These are phyloP conservation scores for Puccinia polysora DNA, from an alignment of 1,284 basidiomycete species.

Conservation along the genomic window DNA sequence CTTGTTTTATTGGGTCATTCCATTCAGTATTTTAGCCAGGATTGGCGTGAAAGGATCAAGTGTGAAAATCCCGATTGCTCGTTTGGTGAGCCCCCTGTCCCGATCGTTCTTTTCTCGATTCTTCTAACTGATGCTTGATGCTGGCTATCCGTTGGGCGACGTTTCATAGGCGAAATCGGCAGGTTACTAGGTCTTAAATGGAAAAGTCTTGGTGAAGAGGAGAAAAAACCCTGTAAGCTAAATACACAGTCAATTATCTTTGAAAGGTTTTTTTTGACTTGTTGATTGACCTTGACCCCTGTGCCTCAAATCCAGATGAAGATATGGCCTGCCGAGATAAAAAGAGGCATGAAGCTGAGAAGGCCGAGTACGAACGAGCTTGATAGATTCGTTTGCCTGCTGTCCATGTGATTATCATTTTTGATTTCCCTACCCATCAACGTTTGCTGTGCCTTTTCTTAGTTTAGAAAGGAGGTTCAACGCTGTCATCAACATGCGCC, in stretches of 20 bases:
- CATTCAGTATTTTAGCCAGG: conserved; percentile 39
- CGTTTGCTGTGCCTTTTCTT: background rate
- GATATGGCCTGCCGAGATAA: conserved; percentile 39
- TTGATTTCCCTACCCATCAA: conserved; percentile 5
- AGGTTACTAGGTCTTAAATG: conserved; percentile 82
- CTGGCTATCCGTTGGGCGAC: no score
- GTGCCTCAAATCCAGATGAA: conserved; percentile 17
- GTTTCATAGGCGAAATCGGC: conserved; percentile 75
- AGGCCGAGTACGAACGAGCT: conserved; percentile 34
- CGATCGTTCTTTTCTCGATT: background rate
- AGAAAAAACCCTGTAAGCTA: conserved; percentile 59
- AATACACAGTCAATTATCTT: background rate
- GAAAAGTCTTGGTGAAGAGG: conserved; percentile 76
- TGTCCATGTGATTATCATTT: conserved; percentile 11
- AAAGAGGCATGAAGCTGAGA: conserved; percentile 40
- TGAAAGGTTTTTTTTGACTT: background rate
- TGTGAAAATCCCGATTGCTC: conserved; percentile 25
- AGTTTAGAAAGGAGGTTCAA: conserved; percentile 10
- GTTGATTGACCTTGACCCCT: background rate
- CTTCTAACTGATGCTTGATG: background rate
- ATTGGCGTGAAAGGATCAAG: conserved; percentile 42
- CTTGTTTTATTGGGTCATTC: background rate
- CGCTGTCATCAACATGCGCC: conserved; percentile 5
- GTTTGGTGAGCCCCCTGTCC: conserved; percentile 4
- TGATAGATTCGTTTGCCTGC: background rate